Evolutionary conservation across 768 basidiomycete species (phyloP), one percentile per base, ranked within the genome.

Genomic region (Mycena chlorophos): DNA sequence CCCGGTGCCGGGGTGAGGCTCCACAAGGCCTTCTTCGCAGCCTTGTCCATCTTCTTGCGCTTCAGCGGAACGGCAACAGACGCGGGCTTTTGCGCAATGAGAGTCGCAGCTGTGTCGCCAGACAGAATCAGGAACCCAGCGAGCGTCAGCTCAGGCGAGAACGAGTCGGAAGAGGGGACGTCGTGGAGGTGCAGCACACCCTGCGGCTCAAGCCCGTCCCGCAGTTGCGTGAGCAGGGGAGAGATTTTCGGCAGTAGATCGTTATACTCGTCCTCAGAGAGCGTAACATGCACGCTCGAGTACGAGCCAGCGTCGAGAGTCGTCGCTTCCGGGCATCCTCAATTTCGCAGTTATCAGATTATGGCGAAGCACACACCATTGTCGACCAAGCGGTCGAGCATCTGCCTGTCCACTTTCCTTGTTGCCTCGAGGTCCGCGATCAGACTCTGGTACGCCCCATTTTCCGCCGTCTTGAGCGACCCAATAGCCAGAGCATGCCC

Each of bases 21-120:
- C 95, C 95, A 97, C 30, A 98, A 77, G 0, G 91, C 91, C 59
- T 93, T 89, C 73, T 94, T 96, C 46, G 87, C 83, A 8, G 89
- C 86, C 56, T 84, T 77, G 63, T 86, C 85, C 2, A 77, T 71
- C 64, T 75, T 78, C 52, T 77, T 77, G 62, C 77, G 83, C 51
- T 75, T 81, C 22, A 79, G 78, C 42, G 86, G 79, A 25, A 79
- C 52, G 72, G 80, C 68, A 5, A 73, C 63, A 3, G 75, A 74
- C 23, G 75, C 76, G 38, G 88, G 86, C 73, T 88, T 92, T 73
- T 91, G 88, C 5, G 88, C 88, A 54, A 86, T 75, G 28, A 92
- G 68, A 30, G 73, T 73, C 26, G 73, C 74, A n/a, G 10, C n/a
- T 14, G 8, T 19, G 30, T 75, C 73, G 25, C 62, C 69, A 27